phyloP scores from a whole-genome alignment of 1,139 yeast species.

The Candida sp. region DNA sequence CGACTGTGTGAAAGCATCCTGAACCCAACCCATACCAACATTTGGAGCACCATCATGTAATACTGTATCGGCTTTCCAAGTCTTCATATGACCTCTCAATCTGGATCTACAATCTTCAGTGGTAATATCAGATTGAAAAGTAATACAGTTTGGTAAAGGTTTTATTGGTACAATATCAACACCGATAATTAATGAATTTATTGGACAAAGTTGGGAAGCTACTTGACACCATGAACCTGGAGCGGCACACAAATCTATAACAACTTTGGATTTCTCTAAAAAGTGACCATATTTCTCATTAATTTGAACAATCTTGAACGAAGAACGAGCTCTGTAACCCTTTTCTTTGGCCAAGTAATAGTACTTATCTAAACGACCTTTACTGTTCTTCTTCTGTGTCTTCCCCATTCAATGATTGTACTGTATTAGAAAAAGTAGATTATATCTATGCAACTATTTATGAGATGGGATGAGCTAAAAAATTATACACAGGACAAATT shows the following conservation, averaged over 20 bases:
- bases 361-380: conserved; percentile 99
- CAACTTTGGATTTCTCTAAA: conserved; percentile 93
- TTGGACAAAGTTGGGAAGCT: conserved; percentile 89
- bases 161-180: conserved; percentile 98
- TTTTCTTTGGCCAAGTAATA: conserved; percentile 95
- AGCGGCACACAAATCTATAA: conserved; percentile 97
- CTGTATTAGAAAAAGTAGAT: not conserved
- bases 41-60: conserved; percentile 99
- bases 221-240: conserved; percentile 99
- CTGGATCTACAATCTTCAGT: conserved; percentile 97
- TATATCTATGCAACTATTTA: not conserved
- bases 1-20: conserved; percentile 98
- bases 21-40: conserved; percentile 99
- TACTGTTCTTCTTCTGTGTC: conserved; percentile 93
- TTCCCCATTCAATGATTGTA: conserved; percentile 61
- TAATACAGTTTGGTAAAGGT: conserved; percentile 87
- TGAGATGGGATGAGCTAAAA: conserved; percentile 9
- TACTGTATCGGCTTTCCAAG: conserved; percentile 99
- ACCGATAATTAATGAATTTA: conserved; percentile 91
- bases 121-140: conserved; percentile 96
- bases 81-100: conserved; percentile 92
- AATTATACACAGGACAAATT: not conserved
- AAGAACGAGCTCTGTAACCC: conserved; percentile 99
- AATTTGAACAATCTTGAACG: conserved; percentile 91
- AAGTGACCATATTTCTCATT: conserved; percentile 97